Conservation (phyloP, 2,329 filamentous ascomycete species). For the Sporothrix dimorphospora region DNA sequence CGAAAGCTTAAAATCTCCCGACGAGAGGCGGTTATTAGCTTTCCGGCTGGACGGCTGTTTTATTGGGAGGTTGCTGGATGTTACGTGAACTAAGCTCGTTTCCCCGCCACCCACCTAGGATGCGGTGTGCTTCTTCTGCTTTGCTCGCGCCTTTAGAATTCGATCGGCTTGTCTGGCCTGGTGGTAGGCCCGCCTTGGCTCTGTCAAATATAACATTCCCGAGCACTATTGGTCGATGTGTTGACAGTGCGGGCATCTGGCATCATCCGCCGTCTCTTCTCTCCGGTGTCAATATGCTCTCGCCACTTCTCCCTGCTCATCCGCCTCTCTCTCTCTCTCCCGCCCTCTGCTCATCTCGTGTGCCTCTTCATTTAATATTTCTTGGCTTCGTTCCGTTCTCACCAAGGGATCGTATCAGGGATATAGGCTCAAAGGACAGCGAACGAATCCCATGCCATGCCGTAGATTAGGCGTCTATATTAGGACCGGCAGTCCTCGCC, state of each 20-base stretch:
- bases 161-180: background rate
- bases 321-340: background rate
- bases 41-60: slow-evolving; percentile 11
- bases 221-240: background rate
- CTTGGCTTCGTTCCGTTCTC: slow-evolving; percentile 1
- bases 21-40: slow-evolving; percentile 13
- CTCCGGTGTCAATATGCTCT: background rate
- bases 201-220: background rate
- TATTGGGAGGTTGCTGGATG: background rate
- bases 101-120: background rate
- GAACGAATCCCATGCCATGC: background rate
- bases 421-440: slow-evolving; percentile 22
- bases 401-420: background rate
- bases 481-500: slow-evolving; percentile 7
- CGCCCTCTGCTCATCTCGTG: background rate
- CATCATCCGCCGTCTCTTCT: background rate
- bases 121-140: background rate
- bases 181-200: background rate
- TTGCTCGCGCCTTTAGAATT: background rate
- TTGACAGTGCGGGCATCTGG: background rate
- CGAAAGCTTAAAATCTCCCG: slow-evolving; percentile 22
- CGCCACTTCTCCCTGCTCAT: background rate
- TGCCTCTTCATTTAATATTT: background rate
- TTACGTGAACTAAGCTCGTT: background rate
- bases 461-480: background rate